Percentiles rank a stretch among this genome's conserved stretches.
Evolutionary conservation across 345 rosid species (phyloP).

Genomic region (Citrus australasica): DNA sequence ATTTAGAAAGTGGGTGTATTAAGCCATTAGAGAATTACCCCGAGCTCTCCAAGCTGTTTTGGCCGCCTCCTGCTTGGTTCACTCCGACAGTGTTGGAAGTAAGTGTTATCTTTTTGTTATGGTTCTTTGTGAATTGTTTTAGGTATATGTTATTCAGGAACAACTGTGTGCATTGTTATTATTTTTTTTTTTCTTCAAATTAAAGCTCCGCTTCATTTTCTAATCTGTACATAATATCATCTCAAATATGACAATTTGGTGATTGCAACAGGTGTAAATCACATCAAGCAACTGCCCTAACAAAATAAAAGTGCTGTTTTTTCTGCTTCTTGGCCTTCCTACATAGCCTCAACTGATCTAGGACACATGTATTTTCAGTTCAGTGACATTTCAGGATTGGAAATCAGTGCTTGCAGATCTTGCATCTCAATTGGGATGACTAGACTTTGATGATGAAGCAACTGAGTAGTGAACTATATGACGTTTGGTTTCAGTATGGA

Average conservation of each 20-base stretch:
- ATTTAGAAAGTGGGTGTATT: conserved; percentile 48
- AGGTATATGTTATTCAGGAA: neutral
- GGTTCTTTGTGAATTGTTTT: neutral
- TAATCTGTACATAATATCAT: neutral
- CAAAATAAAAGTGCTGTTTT: neutral
- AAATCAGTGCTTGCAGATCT: neutral
- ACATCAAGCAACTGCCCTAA: conserved; percentile 10
- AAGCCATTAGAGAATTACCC: conserved; percentile 46
- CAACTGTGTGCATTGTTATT: neutral
- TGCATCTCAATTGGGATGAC: neutral
- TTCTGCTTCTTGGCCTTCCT: neutral
- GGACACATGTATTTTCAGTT: neutral
- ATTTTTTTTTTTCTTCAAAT: neutral
- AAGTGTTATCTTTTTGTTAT: conserved; percentile 21
- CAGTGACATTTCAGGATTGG: neutral
- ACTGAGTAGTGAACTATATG: neutral
- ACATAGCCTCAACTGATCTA: neutral
- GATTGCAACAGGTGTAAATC: conserved; percentile 20
- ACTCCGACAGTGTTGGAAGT: conserved; percentile 41
- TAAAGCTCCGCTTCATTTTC: neutral
- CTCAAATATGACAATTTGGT: neutral
- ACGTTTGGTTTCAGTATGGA: neutral
- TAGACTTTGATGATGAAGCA: neutral
- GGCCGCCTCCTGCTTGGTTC: conserved; percentile 88
- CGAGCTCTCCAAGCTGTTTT: conserved; percentile 58